Conservation (phyloP, 345 rosid species). For the Eucalyptus sp. region DNA sequence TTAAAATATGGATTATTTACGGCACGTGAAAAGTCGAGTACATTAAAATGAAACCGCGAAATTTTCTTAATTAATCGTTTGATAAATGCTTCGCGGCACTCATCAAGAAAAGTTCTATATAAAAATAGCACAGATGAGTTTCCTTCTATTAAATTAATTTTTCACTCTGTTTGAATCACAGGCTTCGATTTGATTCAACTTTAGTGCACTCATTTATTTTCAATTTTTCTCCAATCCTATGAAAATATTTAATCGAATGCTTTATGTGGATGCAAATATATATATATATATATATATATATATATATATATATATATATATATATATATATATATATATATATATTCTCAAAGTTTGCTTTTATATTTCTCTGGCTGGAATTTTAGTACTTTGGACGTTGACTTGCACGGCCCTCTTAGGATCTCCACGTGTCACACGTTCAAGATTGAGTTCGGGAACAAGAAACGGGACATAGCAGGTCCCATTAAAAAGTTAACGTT, state of each 20-base stretch:
- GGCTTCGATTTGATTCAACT: not conserved
- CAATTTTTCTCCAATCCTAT: not conserved
- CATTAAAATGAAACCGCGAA: rapidly evolving
- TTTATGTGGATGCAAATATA: not conserved
- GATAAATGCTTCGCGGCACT: not conserved
- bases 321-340: not conserved
- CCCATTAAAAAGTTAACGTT: not conserved
- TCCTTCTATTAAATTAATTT: not conserved
- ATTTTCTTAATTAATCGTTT: not conserved
- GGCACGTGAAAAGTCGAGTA: not conserved
- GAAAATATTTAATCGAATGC: not conserved
- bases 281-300: too few relatives aligned
- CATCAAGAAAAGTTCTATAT: not conserved
- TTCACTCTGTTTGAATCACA: not conserved
- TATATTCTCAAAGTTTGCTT: not conserved
- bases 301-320: not conserved
- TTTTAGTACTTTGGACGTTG: not conserved
- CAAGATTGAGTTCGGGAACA: not conserved
- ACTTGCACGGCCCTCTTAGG: not conserved
- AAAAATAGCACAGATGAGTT: not conserved
- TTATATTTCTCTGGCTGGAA: not conserved
- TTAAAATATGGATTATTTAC: not conserved
- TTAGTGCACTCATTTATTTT: not conserved
- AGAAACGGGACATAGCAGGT: not conserved
- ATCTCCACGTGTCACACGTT: not conserved